Evolutionary conservation across 495 filamentous ascomycete species (phyloP), one percentile per base, ranked within the genome.

Genomic region (Neurospora sp.): DNA sequence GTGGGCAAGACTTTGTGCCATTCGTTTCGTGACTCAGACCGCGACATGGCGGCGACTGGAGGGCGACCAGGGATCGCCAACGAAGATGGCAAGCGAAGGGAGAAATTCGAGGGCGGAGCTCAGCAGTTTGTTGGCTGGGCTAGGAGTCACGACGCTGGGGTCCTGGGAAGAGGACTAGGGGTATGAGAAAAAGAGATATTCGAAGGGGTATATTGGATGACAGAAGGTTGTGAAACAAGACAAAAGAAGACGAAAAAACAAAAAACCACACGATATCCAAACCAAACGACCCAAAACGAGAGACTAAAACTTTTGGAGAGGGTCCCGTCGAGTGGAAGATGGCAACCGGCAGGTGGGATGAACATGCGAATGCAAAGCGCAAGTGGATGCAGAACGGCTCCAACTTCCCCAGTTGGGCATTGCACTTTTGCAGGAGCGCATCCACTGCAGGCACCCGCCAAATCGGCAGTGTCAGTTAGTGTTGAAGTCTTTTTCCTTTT

Each of bases 1-100:
- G 78, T 78, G 8, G 80, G 79, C 74, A 81, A 69, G 42, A 81
- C 80, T 5, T 76, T 82, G 16, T 76, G 75, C 80, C 80, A 82
- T 40, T 76, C 79, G 66, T 77, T 74, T 27, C 72, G 77, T 31
- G 72, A 48, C 70, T 81, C 76, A 37, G 74, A 35, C 53, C 53
- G 53, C 53, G 27, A 76, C 80, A 82, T 82, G 73, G 66, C 53
- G 40, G 72, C 69, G 48, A 68, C 44, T 37, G 72, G 68, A 14
- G 74, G 77, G 59, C 38, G 66, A 70, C 70, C 48, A 72, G 69
- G 68, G 68, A 59, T 38, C 44, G 37, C 44, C 46, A 48, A 66
- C 69, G 71, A 75, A 69, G 68, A 37, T 16, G 44, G 76, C 69
- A 72, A 73, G 61, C 71, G 38, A 61, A 42, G 38, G 18, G 72